These are phyloP conservation scores for Rhizophlyctis rosea DNA, from an alignment of 192 early-diverging fungal species.

Conservation along the genomic window DNA sequence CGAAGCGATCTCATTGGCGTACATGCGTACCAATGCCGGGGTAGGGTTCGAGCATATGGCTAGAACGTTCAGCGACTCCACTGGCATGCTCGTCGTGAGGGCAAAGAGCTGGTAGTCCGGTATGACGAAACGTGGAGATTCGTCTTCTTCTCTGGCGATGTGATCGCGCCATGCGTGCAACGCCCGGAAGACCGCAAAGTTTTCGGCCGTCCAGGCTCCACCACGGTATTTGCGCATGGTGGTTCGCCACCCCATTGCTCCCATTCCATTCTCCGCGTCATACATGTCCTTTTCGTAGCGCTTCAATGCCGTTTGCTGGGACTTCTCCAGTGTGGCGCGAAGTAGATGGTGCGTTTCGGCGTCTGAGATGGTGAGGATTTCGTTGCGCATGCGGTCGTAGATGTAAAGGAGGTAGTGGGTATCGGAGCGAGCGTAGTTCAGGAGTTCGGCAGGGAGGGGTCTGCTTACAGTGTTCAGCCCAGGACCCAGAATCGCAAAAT, in stretches of 20 bases:
- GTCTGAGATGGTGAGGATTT: constrained; percentile 65
- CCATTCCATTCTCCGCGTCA: constrained; percentile 75
- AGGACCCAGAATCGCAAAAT: not conserved
- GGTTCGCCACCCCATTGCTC: constrained; percentile 75
- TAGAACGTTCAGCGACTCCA: constrained; percentile 61
- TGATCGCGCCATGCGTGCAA: constrained; percentile 93
- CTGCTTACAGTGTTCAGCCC: constrained; percentile 43
- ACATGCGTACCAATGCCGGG: constrained; percentile 81
- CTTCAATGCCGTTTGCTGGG: constrained; percentile 63
- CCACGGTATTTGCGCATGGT: constrained; percentile 61
- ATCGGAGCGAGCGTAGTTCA: constrained; percentile 87
- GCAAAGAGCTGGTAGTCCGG: constrained; percentile 87
- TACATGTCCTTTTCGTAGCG: constrained; percentile 81
- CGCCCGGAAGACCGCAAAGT: constrained; percentile 79
- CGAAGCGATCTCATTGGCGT: constrained; percentile 68
- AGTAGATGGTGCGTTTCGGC: constrained; percentile 65
- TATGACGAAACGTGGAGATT: constrained; percentile 80
- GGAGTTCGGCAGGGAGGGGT: constrained; percentile 90
- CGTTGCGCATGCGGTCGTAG: constrained; percentile 88
- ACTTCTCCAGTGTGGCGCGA: constrained; percentile 59
- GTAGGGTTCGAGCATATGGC: constrained; percentile 74
- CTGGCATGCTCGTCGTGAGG: constrained; percentile 71
- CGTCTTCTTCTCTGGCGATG: constrained; percentile 89
- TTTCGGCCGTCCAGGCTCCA: constrained; percentile 39
- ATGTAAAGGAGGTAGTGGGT: constrained; percentile 96